Evolutionary conservation across 495 filamentous ascomycete species (phyloP), one percentile per base, ranked within the genome.

Genomic region (Annulohypoxylon nitens): DNA sequence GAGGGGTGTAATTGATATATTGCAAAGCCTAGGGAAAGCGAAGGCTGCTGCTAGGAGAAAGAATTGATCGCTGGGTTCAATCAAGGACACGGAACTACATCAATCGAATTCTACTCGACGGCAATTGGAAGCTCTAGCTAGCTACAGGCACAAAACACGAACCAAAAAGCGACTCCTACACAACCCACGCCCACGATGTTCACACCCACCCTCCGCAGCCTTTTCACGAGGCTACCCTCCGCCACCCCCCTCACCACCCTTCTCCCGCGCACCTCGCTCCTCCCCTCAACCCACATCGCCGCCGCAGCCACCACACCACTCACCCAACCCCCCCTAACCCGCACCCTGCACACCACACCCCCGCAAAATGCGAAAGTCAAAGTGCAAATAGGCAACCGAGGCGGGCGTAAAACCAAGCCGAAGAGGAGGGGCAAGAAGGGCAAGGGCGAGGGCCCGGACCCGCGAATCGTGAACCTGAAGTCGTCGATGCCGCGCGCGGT

Each of bases 401-500:
- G 11, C 50, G 26, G 61, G 41, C 11, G 58, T 34, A 18, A 18
- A 14, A 20, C n/a, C 4, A 64, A 41, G 30, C 69, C 20, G 20
- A 23, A 23, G 20, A 23, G 20, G 20, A 23, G 60, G 45, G 37
- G 62, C 2, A 73, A 60, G 50, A 61, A 61, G 34, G 61, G 59
- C 6, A 74, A 64, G 16, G 74, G 11, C 53, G 53, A 69, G 2
- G 65, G 45, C 0, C 73, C 70, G 0, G 78, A 78, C 50, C 76
- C 75, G 0, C 63, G 75, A 33, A 74, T 79, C 61, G 0, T 66
- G 36, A 79, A 72, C 48, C 70, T 79, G 10, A 77, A 77, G n/a
- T 36, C 39, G 5, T 69, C 77, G 4, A 79, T 77, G 75, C 77
- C 77, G 30, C 77, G 77, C 9, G 54, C 51, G 2, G 72, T 77